Evolutionary conservation across 2,329 filamentous ascomycete species (phyloP).

Genomic region (Colletotrichum euphorbiae): DNA sequence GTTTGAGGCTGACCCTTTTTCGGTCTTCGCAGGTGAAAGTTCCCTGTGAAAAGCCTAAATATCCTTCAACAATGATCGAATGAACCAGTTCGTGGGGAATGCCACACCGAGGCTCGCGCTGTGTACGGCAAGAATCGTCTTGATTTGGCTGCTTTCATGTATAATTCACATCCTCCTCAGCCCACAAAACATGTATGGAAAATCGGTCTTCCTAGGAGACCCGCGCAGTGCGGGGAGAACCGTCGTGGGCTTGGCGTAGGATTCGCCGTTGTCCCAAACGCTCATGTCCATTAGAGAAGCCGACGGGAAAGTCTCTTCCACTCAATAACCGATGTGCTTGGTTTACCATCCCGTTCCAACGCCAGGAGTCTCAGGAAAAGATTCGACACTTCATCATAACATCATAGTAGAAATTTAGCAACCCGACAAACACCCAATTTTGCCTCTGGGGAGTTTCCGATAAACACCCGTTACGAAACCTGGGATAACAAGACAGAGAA

Average conservation of each 20-base stretch:
- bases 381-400: constrained; percentile 39
- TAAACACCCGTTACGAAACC: constrained; percentile 32
- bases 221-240: constrained; percentile 7
- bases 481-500: constrained; percentile 28
- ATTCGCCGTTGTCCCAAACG: neutral
- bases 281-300: constrained; percentile 19
- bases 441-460: constrained; percentile 19
- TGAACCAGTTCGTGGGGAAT: neutral
- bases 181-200: constrained; percentile 32
- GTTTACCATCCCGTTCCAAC: constrained; percentile 31
- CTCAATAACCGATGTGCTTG: constrained; percentile 33
- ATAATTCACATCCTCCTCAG: constrained; percentile 15
- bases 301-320: constrained; percentile 15
- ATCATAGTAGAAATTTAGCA: constrained; percentile 33
- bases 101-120: neutral
- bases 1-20: too few species aligned
- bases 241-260: constrained; percentile 3
- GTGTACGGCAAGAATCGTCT: constrained; percentile 16
- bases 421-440: constrained; percentile 34
- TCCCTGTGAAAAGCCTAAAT: neutral
- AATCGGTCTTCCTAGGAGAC: constrained; percentile 27
- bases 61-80: neutral
- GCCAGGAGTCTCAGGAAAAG: constrained; percentile 35
- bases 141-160: constrained; percentile 17
- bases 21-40: neutral